These are phyloP conservation scores for Neurospora pannonica DNA, from an alignment of 495 filamentous ascomycete genomes.

Conservation along the genomic window DNA sequence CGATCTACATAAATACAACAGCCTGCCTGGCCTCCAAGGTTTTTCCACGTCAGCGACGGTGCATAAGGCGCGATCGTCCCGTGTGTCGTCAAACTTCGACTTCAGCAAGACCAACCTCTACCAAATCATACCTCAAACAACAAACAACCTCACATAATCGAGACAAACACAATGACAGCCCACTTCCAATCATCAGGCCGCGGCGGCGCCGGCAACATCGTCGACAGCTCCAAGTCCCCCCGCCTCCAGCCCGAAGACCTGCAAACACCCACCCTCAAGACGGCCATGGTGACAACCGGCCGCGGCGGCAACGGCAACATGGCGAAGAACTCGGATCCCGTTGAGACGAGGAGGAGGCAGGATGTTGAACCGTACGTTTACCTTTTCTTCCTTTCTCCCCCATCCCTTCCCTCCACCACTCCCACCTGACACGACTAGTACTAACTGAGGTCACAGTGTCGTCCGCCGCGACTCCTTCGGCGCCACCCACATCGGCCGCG, in stretches of 20 bases:
- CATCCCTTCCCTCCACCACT: neutral
- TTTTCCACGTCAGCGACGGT: neutral
- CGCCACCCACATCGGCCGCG: conserved; percentile 40
- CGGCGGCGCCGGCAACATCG: conserved; percentile 66
- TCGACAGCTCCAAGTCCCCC: conserved; percentile 42
- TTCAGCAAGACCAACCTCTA: too few species aligned
- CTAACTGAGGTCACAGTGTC: conserved; percentile 20
- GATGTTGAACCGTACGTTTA: conserved; percentile 57
- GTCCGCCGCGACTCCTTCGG: conserved; percentile 28
- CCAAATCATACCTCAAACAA: neutral
- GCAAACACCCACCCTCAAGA: conserved; percentile 75
- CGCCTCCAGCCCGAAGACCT: conserved; percentile 49
- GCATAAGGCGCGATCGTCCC: neutral
- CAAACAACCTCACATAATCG: neutral
- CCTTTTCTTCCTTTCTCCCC: conserved; percentile 5
- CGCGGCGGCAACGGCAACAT: conserved; percentile 62
- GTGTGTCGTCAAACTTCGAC: neutral
- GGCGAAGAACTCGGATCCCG: conserved; percentile 54
- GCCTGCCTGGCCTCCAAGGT: neutral
- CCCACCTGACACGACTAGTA: conserved; percentile 1
- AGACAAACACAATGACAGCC: conserved; percentile 18
- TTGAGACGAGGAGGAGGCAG: conserved; percentile 65
- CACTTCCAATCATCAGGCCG: conserved; percentile 38
- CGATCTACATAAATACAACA: neutral
- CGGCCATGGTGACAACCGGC: conserved; percentile 71